Base-by-base conservation (phyloP, 2,329 filamentous ascomycete species). In the Aciculosporium take region DNA sequence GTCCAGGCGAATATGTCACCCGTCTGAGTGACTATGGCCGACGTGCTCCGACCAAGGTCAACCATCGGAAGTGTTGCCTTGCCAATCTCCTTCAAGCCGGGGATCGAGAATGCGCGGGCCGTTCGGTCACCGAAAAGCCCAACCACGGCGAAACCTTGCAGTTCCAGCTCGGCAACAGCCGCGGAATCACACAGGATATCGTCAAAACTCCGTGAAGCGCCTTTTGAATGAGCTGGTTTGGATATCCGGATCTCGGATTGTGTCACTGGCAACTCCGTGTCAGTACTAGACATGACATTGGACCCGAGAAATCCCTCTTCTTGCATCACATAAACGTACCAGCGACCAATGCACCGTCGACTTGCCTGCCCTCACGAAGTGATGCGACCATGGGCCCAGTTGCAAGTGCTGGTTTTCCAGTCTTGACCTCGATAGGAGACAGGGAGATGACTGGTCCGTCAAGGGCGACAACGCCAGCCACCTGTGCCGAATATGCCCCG, bases 171-270 rank as follows among this genome's bases (percentile, higher is more conserved):
- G 0, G 83, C 79, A 1, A 96, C 76, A 3, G 72, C 69, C 2
- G 91, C 89, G 1, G 84, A 72, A 52, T 94, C 81, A 56, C 89
- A 96, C 31, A 94, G 66, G 45, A 67, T 76, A 49, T 84, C 79
- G 52, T 94, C 87, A 62, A 91, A 96, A 1, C 79, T 78, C 52
- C 91, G 94, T 42, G 87, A 84, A 0, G 89, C 88, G n/a, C 89
- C 91, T 62, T 94, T 96, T 17, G 79, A 71, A 1, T 75, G 76
- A 3, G 86, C 79, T 0, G 91, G 89, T 49, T 80, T 84, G 68
- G 95, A 94, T 37, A 98, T 78, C 42, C 88, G 78, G n/a, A 79
- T 81, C 51, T 87, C 85, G 1, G 80, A 84, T 57, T 72, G 67
- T 1, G 72, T 75, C 1, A 72, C 59, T 89, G 50, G 50, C 30